Percentiles rank a stretch among this genome's conserved stretches.
These are phyloP conservation scores for Malassezia vespertilionis DNA, from an alignment of 1,284 basidiomycete genomes.

Conservation along the genomic window DNA sequence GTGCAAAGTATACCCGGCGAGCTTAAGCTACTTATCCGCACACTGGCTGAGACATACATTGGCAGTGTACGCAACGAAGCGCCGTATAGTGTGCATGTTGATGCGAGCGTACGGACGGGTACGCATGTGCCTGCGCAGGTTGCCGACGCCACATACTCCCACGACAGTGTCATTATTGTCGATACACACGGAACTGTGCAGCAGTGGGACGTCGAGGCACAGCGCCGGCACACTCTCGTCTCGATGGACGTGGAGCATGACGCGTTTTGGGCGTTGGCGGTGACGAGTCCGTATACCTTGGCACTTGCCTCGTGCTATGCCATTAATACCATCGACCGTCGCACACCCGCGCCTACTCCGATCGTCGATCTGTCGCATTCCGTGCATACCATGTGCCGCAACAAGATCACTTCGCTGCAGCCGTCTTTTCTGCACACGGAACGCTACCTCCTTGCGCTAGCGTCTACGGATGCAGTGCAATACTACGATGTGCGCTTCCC, in stretches of 20 bases:
- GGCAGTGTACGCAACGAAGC: too few relatives aligned
- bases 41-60: too few relatives aligned
- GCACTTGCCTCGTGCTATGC: constrained; percentile 1
- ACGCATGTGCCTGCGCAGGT: too few relatives aligned
- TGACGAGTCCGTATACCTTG: neutral
- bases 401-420: constrained; percentile 1
- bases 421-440: neutral
- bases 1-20: too few relatives aligned
- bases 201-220: constrained; percentile 1
- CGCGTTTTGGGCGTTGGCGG: neutral
- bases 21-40: too few relatives aligned
- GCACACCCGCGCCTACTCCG: neutral
- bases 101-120: too few relatives aligned
- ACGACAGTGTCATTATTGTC: neutral
- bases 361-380: constrained; percentile 6
- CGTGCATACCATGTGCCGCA: neutral
- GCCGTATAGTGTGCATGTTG: too few relatives aligned
- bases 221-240: neutral
- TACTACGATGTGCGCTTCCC: constrained; percentile 13
- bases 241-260: neutral
- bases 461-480: constrained; percentile 10
- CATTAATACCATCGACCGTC: constrained; percentile 1
- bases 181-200: constrained; percentile 10
- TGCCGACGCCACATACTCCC: too few relatives aligned
- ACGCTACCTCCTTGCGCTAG: neutral